Conservation (phyloP, 2,329 filamentous ascomycete species). For the Colletotrichum sp. region DNA sequence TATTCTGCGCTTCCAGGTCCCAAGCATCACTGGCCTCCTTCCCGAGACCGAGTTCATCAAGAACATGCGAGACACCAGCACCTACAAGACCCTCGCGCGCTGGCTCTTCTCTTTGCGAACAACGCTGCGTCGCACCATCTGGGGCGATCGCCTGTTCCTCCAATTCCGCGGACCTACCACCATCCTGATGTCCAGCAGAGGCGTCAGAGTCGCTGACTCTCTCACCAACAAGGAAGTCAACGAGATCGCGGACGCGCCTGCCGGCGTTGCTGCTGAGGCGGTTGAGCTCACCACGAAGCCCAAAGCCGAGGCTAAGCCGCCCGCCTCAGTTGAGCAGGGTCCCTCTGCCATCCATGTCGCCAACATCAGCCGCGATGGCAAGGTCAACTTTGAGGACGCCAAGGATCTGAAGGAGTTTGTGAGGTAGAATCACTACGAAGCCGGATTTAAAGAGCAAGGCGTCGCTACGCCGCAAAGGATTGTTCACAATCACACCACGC, state of each 20-base stretch:
- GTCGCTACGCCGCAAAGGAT: background rate
- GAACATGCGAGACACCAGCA: slow-evolving; percentile 71
- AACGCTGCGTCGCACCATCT: slow-evolving; percentile 80
- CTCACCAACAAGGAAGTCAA: slow-evolving; percentile 82
- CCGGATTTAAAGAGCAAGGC: background rate
- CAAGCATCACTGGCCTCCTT: slow-evolving; percentile 68
- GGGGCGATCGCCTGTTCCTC: slow-evolving; percentile 92
- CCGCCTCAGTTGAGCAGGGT: slow-evolving; percentile 33
- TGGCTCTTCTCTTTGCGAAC: slow-evolving; percentile 74
- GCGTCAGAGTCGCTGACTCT: slow-evolving; percentile 76
- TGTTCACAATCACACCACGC: background rate
- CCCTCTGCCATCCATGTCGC: slow-evolving; percentile 59
- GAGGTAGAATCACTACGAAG: slow-evolving; percentile 29
- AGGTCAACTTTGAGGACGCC: slow-evolving; percentile 68
- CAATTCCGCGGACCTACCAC: slow-evolving; percentile 88
- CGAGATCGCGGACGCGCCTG: slow-evolving; percentile 84
- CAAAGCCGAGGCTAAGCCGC: slow-evolving; percentile 33
- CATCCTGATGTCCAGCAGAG: slow-evolving; percentile 88
- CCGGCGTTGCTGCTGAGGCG: slow-evolving; percentile 70
- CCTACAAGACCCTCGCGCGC: slow-evolving; percentile 74
- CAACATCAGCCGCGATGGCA: slow-evolving; percentile 63
- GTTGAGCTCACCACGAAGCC: slow-evolving; percentile 51
- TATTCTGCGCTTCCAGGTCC: slow-evolving; percentile 77
- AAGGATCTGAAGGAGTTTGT: slow-evolving; percentile 63
- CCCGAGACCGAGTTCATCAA: slow-evolving; percentile 76